A percentile compares a stretch with the other conserved stretches of the same genome.
phyloP scores from a whole-genome alignment of 2,329 filamentous ascomycete species.

The Sphaerulina populicola region DNA sequence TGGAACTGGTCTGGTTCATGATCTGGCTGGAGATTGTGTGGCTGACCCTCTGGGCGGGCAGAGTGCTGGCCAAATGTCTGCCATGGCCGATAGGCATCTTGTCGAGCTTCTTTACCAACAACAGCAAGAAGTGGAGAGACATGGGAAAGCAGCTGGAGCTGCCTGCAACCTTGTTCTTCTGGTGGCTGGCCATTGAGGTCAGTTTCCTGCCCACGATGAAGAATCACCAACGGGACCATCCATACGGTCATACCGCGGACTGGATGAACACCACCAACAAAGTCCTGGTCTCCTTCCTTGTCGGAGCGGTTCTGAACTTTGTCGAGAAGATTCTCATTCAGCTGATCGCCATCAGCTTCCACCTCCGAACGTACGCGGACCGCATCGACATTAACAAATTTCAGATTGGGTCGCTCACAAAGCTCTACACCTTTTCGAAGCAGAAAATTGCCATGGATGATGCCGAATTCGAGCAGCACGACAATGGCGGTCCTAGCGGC shows the following conservation, averaged over 20 bases:
- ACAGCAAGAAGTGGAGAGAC: slow-evolving; percentile 86
- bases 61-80: slow-evolving; percentile 55
- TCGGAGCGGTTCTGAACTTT: slow-evolving; percentile 70
- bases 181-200: slow-evolving; percentile 78
- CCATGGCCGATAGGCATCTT: slow-evolving; percentile 54
- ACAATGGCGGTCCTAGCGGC: slow-evolving; percentile 45
- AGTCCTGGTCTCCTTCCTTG: slow-evolving; percentile 76
- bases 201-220: slow-evolving; percentile 79
- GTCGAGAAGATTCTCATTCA: slow-evolving; percentile 90
- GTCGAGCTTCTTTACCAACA: slow-evolving; percentile 73
- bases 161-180: slow-evolving; percentile 78
- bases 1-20: slow-evolving; percentile 78
- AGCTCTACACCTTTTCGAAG: slow-evolving; percentile 58
- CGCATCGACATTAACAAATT: slow-evolving; percentile 89
- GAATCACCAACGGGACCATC: slow-evolving; percentile 51
- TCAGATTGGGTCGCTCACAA: slow-evolving; percentile 62
- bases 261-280: slow-evolving; percentile 81
- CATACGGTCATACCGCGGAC: slow-evolving; percentile 40
- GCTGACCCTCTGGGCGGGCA: slow-evolving; percentile 76
- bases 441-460: slow-evolving; percentile 60
- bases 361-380: slow-evolving; percentile 80
- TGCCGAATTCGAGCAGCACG: slow-evolving; percentile 61
- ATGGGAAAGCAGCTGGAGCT: slow-evolving; percentile 79
- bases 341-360: slow-evolving; percentile 88
- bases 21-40: slow-evolving; percentile 93